Evolutionary conservation across 2,329 filamentous ascomycete species (phyloP), one percentile per base, ranked within the genome.

Genomic region (Calonectria pteridis): DNA sequence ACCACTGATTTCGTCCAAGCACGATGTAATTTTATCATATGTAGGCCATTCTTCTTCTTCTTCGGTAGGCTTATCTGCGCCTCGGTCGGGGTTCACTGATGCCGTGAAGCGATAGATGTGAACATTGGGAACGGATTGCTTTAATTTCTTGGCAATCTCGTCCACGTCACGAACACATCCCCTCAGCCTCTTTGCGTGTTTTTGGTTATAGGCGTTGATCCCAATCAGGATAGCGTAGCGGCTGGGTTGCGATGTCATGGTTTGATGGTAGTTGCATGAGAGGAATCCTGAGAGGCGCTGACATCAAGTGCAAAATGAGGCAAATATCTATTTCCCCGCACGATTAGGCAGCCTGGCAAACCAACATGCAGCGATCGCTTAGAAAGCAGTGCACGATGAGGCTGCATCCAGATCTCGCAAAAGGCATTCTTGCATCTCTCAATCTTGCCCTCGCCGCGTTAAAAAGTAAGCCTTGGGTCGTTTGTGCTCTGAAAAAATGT

Each of bases 141-240:
- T 35, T 3, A 75, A 31, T 20, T 40, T 33, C 11, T 43, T 71
- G 20, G 7, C 18, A 23, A 74, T 74, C 9, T 69, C 40, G 2
- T 65, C 31, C 1, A 69, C 59, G 11, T 76, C 75, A 1, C 62
- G 29, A 5, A 76, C 75, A 43, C 75, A 75, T 20, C 73, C 73
- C 6, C 35, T 71, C 4, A 76, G 35, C 10, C 58, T 37, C 1
- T 26, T 31, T 1, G 40, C 33, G 20, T n/a, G 9, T 4, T 58
- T 9, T 2, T 31, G 53, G 7, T 68, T 43, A 28, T 76, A 76
- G 7, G 73, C 64, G 26, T 76, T 63, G 40, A 76, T 74, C 1
- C 73, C 75, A 13, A 74, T 65, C 4, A 76, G 28, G 10, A 76
- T 67, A 2, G 65, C 73, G 10, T 76, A 20, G 13, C 71, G 62